phyloP scores from a whole-genome alignment of 495 filamentous ascomycete genomes.

The Daldinia loculata region DNA sequence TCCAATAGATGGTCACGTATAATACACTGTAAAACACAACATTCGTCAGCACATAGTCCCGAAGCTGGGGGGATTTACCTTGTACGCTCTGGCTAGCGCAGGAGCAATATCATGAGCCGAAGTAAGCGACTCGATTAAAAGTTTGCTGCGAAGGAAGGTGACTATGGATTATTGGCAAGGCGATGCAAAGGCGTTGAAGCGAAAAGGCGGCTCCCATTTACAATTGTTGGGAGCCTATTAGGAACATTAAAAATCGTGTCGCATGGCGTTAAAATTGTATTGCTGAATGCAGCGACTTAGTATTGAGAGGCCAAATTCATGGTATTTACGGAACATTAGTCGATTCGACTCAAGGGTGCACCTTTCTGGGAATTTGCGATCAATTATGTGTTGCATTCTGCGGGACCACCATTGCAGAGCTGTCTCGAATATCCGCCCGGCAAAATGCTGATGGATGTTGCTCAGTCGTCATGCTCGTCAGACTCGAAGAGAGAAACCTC shows the following conservation, averaged over 20 bases:
- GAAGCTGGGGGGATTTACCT: conserved; percentile 28
- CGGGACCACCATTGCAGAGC: conserved; percentile 48
- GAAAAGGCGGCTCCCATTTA: conserved; percentile 36
- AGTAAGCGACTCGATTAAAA: conserved; percentile 7
- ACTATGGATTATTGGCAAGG: conserved; percentile 17
- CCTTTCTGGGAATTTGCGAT: conserved; percentile 51
- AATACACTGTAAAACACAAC: conserved; percentile 29
- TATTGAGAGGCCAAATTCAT: conserved; percentile 41
- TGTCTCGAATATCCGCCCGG: conserved; percentile 49
- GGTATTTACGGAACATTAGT: conserved; percentile 49
- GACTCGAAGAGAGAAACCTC: conserved; percentile 45
- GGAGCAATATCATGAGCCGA: conserved; percentile 5
- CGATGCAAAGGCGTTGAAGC: conserved; percentile 29
- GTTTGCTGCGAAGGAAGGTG: conserved; percentile 14
- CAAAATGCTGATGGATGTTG: conserved; percentile 49
- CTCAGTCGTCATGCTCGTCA: conserved; percentile 49
- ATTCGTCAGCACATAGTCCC: conserved; percentile 22
- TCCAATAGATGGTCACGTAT: conserved; percentile 8
- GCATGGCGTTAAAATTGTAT: conserved; percentile 38
- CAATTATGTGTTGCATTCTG: conserved; percentile 52
- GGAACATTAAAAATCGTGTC: conserved; percentile 42
- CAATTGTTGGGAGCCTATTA: conserved; percentile 40
- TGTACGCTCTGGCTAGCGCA: conserved; percentile 10
- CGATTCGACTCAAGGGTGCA: conserved; percentile 49
- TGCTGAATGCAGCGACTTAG: conserved; percentile 44